These are phyloP conservation scores for Tillandsia fasciculata DNA, from an alignment of 176 grass and related monocot genomes.

Conservation along the genomic window DNA sequence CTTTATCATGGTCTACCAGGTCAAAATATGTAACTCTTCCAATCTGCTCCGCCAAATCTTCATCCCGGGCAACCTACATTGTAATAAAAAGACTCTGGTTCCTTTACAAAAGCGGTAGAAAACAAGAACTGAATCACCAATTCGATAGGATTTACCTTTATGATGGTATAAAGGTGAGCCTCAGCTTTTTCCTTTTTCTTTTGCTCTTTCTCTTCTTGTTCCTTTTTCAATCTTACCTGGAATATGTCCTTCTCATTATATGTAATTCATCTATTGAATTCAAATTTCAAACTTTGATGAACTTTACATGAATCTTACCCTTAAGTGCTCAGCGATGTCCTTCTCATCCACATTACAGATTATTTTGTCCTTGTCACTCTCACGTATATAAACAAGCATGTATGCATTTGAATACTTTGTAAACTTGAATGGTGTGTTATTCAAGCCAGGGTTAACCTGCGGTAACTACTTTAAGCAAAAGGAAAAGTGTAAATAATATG, in stretches of 20 bases:
- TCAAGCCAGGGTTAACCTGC: slow-evolving; percentile 84
- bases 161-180: slow-evolving; percentile 90
- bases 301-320: slow-evolving; percentile 26
- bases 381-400: slow-evolving; percentile 99
- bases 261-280: background rate
- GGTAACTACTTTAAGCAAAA: slow-evolving; percentile 43
- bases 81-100: background rate
- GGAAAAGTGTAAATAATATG: slow-evolving; percentile 16
- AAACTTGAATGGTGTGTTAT: slow-evolving; percentile 84
- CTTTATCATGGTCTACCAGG: slow-evolving; percentile 91
- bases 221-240: slow-evolving; percentile 81
- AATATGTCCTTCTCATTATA: slow-evolving; percentile 3
- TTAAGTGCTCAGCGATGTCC: slow-evolving; percentile 86
- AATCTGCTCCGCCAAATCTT: slow-evolving; percentile 64
- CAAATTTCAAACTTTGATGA: background rate
- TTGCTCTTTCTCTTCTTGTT: slow-evolving; percentile 93
- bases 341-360: slow-evolving; percentile 94
- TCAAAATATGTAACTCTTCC: slow-evolving; percentile 88
- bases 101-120: background rate
- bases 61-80: slow-evolving; percentile 65
- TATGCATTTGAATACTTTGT: slow-evolving; percentile 93
- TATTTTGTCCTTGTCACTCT: slow-evolving; percentile 90
- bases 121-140: background rate
- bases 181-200: slow-evolving; percentile 95
- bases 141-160: slow-evolving; percentile 47